A percentile compares a stretch with the other conserved stretches of the same genome.
Evolutionary conservation across 139 green algal species (phyloP).

Genomic region (Zygnema circumcarinatum): DNA sequence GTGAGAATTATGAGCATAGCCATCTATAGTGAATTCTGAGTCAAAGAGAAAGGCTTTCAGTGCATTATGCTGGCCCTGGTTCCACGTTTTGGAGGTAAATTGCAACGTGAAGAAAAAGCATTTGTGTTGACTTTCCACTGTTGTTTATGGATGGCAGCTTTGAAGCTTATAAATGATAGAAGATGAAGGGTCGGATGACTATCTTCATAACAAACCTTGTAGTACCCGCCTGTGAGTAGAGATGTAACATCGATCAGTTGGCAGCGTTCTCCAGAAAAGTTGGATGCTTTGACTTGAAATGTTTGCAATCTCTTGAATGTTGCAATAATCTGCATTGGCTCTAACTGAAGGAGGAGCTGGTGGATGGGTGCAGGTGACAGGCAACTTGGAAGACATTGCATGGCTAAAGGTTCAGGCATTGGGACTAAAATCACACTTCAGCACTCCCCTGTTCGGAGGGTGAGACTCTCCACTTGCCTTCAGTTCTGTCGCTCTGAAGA

Average conservation of each 20-base stretch:
- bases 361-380: slow-evolving; percentile 76
- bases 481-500: background rate
- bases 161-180: no score
- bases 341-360: background rate
- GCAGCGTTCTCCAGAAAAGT: background rate
- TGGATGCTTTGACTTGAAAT: background rate
- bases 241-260: no score
- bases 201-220: background rate
- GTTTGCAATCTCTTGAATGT: background rate
- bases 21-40: no score
- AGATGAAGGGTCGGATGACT: background rate
- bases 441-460: slow-evolving; percentile 61
- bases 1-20: no score
- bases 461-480: slow-evolving; percentile 6
- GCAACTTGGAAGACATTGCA: slow-evolving; percentile 92
- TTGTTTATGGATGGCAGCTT: no score
- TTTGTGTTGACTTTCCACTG: no score
- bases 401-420: slow-evolving; percentile 84
- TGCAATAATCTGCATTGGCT: background rate
- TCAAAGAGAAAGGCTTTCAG: no score
- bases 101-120: no score
- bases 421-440: slow-evolving; percentile 81
- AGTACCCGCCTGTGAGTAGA: background rate
- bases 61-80: no score
- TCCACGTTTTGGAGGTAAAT: no score